Evolutionary conservation across 495 filamentous ascomycete species (phyloP), one percentile per base, ranked within the genome.

Genomic region (Daldinia childiae): DNA sequence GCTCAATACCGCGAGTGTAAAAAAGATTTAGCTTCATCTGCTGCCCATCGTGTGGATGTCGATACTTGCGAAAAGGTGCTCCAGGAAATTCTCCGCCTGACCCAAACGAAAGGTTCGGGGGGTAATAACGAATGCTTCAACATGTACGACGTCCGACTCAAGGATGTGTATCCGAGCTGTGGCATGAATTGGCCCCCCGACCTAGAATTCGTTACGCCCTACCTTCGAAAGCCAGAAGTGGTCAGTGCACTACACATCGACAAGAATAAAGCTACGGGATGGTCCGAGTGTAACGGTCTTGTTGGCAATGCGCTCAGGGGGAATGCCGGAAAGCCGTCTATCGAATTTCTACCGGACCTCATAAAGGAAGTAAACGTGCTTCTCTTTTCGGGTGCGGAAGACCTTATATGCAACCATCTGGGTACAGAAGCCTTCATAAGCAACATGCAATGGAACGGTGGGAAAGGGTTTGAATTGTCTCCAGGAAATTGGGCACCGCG

Each of bases 171-270:
- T 70, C 89, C 89, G 6, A 87, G 87, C 54, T 99, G 95, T 76
- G 95, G 95, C 61, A 95, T 95, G 93, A 92, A 91, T 81, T 99
- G 95, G 95, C 95, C 95, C 9, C 90, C 92, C 39, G 96, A 98
- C 79, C 82, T 99, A 62, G 75, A 64, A 19, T 77, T 86, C 36
- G 87, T 98, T 9, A 91, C 88, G 6, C 93, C 93, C 0, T 99
- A 98, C 78, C 86, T 99, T 36, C 92, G 90, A 51, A 89, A 90
- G 48, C 64, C 84, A n/a, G 94, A 97, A 43, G 96, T 99, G 8
- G 82, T 85, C 21, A 64, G 85, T 4, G 95, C 95, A 2, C 83
- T 99, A 29, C 90, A 99, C 75, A 87, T 99, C 79, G 92, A 92
- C 73, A 77, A 87, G 0, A 90, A 90, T 58, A 97, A 97, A 78